A percentile compares a stretch with the other conserved stretches of the same genome.
These are phyloP conservation scores for Quercus tomentella DNA, from an alignment of 331 rosid genomes.

Conservation along the genomic window DNA sequence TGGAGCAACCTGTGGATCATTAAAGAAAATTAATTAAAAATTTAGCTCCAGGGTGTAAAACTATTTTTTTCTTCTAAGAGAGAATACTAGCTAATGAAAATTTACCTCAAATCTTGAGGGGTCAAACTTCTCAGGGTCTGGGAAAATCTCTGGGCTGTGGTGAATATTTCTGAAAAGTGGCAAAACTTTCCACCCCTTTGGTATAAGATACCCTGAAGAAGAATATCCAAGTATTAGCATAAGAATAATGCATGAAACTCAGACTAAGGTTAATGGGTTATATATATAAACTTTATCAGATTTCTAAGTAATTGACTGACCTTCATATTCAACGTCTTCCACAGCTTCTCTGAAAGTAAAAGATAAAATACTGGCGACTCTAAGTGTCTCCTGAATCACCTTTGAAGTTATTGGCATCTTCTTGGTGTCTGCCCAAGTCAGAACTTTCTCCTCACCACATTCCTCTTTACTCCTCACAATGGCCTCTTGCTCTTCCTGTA, in stretches of 20 bases:
- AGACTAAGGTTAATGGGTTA: neutral
- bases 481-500: slow-evolving; percentile 70
- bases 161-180: slow-evolving; percentile 90
- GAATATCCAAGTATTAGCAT: neutral
- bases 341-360: slow-evolving; percentile 91
- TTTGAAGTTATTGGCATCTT: slow-evolving; percentile 70
- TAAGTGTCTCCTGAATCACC: slow-evolving; percentile 83
- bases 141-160: slow-evolving; percentile 70
- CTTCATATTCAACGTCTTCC: slow-evolving; percentile 80
- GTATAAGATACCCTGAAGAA: slow-evolving; percentile 66
- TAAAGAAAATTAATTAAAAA: neutral
- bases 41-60: neutral
- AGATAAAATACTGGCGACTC: slow-evolving; percentile 81
- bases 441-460: slow-evolving; percentile 37
- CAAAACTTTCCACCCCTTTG: slow-evolving; percentile 91
- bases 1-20: slow-evolving; percentile 59
- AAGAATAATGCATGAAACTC: neutral
- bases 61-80: too few species aligned
- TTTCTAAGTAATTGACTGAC: slow-evolving; percentile 29
- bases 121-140: slow-evolving; percentile 75
- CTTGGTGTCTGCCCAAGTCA: slow-evolving; percentile 71
- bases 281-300: neutral
- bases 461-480: slow-evolving; percentile 45
- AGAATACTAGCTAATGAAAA: neutral
- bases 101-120: slow-evolving; percentile 89